phyloP scores from a whole-genome alignment of 345 rosid genomes.

The Pugionium cornutum region DNA sequence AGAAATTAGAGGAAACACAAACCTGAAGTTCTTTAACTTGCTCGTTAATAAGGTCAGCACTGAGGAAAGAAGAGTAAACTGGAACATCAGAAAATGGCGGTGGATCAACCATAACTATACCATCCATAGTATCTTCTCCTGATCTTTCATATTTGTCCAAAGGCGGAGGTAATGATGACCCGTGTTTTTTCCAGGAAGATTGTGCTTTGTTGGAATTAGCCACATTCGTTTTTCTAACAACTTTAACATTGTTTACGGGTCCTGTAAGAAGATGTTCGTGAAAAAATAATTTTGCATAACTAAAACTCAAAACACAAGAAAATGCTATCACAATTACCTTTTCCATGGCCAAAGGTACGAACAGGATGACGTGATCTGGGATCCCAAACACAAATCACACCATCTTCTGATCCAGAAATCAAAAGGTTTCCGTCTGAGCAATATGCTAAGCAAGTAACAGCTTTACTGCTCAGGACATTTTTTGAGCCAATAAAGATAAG shows the following conservation, averaged over 20 bases:
- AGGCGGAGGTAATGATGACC: constrained; percentile 56
- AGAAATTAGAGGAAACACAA: constrained; percentile 23
- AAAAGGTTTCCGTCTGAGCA: constrained; percentile 55
- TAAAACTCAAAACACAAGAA: constrained; percentile 5
- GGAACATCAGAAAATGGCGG: constrained; percentile 34
- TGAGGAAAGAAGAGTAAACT: constrained; percentile 40
- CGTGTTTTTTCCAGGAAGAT: constrained; percentile 56
- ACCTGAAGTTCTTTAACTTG: constrained; percentile 82
- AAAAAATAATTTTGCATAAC: not conserved
- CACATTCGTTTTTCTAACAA: constrained; percentile 48
- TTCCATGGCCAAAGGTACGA: constrained; percentile 61
- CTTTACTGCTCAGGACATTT: constrained; percentile 51
- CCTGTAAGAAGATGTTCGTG: constrained; percentile 33
- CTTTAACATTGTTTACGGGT: constrained; percentile 67
- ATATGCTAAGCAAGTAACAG: constrained; percentile 71
- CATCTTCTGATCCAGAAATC: constrained; percentile 85
- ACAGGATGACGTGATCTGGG: constrained; percentile 46
- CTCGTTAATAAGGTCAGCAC: constrained; percentile 47
- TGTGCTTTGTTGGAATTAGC: constrained; percentile 36
- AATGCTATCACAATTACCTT: constrained; percentile 48
- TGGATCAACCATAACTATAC: constrained; percentile 48
- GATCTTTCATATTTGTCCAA: constrained; percentile 54
- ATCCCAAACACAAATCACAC: constrained; percentile 69
- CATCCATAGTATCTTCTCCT: constrained; percentile 44
- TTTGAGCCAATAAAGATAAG: constrained; percentile 2